Evolutionary conservation across 805 yeast genomes (phyloP).

Genomic region (Saturnispora quitensis): DNA sequence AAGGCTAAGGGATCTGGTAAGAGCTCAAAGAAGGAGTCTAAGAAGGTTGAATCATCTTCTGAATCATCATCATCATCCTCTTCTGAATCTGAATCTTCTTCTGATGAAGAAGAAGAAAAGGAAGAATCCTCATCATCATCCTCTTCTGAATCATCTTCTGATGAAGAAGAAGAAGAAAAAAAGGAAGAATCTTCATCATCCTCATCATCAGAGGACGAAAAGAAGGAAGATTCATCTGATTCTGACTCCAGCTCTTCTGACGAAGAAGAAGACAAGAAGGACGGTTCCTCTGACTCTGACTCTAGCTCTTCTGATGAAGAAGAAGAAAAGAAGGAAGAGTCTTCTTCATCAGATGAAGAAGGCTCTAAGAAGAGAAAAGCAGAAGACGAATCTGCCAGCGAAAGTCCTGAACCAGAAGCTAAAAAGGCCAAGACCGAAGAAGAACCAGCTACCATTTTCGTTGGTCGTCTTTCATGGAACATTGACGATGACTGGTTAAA

Average conservation of each 20-base stretch:
- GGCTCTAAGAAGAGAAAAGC: conserved; percentile 34
- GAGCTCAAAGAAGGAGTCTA: conserved; percentile 16
- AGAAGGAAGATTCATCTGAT: conserved; percentile 14
- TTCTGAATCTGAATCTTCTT: conserved; percentile 21
- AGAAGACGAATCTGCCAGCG: conserved; percentile 25
- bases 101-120: conserved; percentile 9
- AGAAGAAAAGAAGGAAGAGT: conserved; percentile 11
- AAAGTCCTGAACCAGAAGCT: conserved; percentile 30
- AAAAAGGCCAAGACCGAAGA: conserved; percentile 41
- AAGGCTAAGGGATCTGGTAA: conserved; percentile 14
- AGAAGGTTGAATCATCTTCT: conserved; percentile 21
- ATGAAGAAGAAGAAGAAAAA: conserved; percentile 16
- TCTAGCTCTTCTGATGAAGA: conserved; percentile 19
- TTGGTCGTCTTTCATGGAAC: conserved; percentile 96
- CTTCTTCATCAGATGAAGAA: conserved; percentile 15
- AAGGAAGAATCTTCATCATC: conserved; percentile 13
- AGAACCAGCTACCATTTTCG: conserved; percentile 80
- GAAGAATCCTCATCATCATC: conserved; percentile 12
- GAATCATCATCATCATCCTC: conserved; percentile 9
- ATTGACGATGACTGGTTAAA: conserved; percentile 92
- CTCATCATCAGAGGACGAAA: conserved; percentile 13
- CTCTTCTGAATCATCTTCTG: conserved; percentile 10
- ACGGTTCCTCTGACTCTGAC: conserved; percentile 20
- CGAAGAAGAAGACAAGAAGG: conserved; percentile 10
- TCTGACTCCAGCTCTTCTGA: conserved; percentile 21